Base-by-base conservation (phyloP, 2,329 filamentous ascomycete genomes). In the Hypoxylon sp. region DNA sequence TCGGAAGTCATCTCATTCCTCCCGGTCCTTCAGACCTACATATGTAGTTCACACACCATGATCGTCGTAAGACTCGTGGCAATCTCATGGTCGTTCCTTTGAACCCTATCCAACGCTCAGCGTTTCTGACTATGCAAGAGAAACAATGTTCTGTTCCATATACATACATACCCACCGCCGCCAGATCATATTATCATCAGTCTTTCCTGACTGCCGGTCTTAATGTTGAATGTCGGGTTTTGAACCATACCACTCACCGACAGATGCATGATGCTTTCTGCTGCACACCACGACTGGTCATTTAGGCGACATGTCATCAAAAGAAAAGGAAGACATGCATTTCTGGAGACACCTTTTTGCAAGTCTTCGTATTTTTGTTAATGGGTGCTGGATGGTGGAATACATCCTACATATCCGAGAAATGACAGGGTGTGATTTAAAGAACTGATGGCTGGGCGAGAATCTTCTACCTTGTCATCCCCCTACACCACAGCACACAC, bases 361-460 rank as follows among this genome's bases (percentile, higher is more conserved):
- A 35, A 42, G 39, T n/a, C 35, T 55, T 63, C 55, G 65, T 64
- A 60, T 60, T 60, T 59, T 59, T 59, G 11, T 48, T 37, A 24
- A 39, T 58, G 24, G 13, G 10, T 37, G 29, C 29, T 31, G 29
- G 29, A 31, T 48, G 37, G 54, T 29, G 26, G 31, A 19, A 17
- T 47, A 37, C 37, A 31, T 26, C 55, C 55, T 53, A 51, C 58
- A 61, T 59, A 68, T 62, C 58, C 50, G 64, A 65, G 68, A 68
- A 70, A 70, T 68, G 68, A 70, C 48, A 70, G 60, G 66, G 61
- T 64, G 48, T 64, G 67, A 70, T 70, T 70, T 70, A 57, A 53
- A 33, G 48, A 58, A 53, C 53, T 33, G 59, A 67, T 50, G 59
- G 59, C 59, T 57, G 59, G 59, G 37, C 48, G 58, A 62, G 33